Percentiles rank a stretch among this genome's conserved stretches.
Conservation (phyloP, 176 grass and related monocot species). For the Aegilops bicornis region DNA sequence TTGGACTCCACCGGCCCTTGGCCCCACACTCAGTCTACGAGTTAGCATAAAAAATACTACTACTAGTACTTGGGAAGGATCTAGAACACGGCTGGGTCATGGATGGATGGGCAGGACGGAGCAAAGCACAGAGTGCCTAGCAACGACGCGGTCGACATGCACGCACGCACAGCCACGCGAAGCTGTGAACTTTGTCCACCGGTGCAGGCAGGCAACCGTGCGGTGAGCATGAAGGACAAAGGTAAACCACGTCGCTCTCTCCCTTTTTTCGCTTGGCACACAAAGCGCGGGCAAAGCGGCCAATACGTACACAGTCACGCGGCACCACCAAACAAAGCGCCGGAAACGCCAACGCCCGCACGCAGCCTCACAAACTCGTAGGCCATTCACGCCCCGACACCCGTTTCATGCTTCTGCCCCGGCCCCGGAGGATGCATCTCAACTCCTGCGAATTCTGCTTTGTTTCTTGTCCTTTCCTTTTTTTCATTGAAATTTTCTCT, state of each 20-base stretch:
- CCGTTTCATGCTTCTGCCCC: too few relatives aligned
- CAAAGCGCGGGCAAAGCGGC: background rate
- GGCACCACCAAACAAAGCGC: background rate
- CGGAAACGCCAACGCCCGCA: background rate
- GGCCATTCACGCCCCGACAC: too few relatives aligned
- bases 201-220: background rate
- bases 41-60: background rate
- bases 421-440: too few relatives aligned
- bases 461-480: too few relatives aligned
- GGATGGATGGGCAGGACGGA: background rate
- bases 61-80: background rate
- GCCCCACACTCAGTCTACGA: background rate
- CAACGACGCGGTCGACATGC: background rate
- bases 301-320: background rate
- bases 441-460: too few relatives aligned
- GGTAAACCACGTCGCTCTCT: background rate
- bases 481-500: too few relatives aligned
- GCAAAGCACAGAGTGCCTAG: background rate
- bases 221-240: background rate
- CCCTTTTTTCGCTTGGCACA: background rate
- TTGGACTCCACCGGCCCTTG: background rate
- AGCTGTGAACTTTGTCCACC: background rate
- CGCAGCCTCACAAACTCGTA: too few relatives aligned
- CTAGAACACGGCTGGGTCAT: background rate
- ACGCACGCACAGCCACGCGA: background rate